Conservation (phyloP, 2,329 filamentous ascomycete species). For the Cytospora paraplurivora region DNA sequence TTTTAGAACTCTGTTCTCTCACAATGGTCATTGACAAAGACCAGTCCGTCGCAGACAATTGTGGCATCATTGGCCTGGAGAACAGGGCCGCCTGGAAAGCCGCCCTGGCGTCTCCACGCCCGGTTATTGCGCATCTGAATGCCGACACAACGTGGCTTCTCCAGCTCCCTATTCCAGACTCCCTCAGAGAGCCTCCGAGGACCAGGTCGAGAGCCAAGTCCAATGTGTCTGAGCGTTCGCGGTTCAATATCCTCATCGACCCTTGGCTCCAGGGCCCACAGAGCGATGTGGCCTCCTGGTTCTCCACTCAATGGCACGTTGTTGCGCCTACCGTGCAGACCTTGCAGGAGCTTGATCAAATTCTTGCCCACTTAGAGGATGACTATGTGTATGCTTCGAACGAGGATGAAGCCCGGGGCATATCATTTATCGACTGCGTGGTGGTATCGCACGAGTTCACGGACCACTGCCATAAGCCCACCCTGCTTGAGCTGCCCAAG, state of each 20-base stretch:
- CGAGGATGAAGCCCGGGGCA: conserved; percentile 17
- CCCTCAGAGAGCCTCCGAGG: conserved; percentile 17
- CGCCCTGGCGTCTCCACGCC: conserved; percentile 32
- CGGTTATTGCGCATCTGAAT: conserved; percentile 64
- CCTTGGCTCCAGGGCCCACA: conserved; percentile 67
- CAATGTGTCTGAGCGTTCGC: conserved; percentile 49
- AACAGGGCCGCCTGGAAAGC: conserved; percentile 28
- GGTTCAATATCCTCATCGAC: conserved; percentile 67
- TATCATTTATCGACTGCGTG: conserved; percentile 57
- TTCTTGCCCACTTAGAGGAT: conserved; percentile 53
- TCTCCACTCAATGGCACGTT: conserved; percentile 66
- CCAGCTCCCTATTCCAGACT: conserved; percentile 59
- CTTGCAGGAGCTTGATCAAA: conserved; percentile 55
- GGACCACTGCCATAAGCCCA: conserved; percentile 66
- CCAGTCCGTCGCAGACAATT: neutral
- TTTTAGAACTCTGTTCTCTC: neutral
- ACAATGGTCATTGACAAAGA: conserved; percentile 14
- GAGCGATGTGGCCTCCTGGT: conserved; percentile 64
- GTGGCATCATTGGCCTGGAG: conserved; percentile 17
- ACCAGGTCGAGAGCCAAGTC: neutral
- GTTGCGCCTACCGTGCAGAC: conserved; percentile 55
- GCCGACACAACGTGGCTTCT: conserved; percentile 69
- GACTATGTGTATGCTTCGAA: neutral
- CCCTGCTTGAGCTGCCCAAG: conserved; percentile 55
- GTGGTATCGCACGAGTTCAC: conserved; percentile 68